Evolutionary conservation across 306 rosid species (phyloP), one percentile per base, ranked within the genome.

Genomic region (Citrullus colocynthis): DNA sequence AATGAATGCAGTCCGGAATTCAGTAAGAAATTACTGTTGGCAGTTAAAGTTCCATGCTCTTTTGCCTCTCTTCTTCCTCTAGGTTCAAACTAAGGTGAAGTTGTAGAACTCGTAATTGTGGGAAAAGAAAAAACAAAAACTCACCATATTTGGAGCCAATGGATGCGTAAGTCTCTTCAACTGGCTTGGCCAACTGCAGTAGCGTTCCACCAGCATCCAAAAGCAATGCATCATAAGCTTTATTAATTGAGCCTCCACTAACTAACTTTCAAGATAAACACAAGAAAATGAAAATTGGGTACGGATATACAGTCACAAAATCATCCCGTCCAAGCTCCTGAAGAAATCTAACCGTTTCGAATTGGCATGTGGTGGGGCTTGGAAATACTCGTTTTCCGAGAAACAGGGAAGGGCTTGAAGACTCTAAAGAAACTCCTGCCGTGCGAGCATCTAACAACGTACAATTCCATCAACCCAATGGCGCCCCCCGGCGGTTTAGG

Each of bases 201-300:
- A 95, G 97, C 18, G 99, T 95, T 56, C 99, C 98, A 74, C 99
- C 97, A 66, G 99, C 97, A 83, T 95, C 98, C 84, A 95, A 84
- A 60, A 95, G 67, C 85, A 95, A 84, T 58, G 91, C 97, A 77
- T 92, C 98, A 58, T 90, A 95, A 34, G 83, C 82, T 63, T 80
- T 85, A 52, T 63, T 64, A 44, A 54, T 1, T 15, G 77, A 66
- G 56, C 83, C 71, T 51, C 83, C 79, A 65, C 82, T 80, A 81
- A 39, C 87, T 82, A 45, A 36, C 20, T 44, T 70, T 21, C 75
- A n/a, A 24, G 74, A 67, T 20, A 41, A 67, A 41, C 51, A 67
- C 54, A 67, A 41, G 74, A 67, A 67, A 11, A 41, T 67, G 54
- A 67, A 67, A 67, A 41, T 41, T 41, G 32, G 32, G 74, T 67